Conservation (phyloP, 306 rosid genomes). For the Cyclanthera cordifolia region DNA sequence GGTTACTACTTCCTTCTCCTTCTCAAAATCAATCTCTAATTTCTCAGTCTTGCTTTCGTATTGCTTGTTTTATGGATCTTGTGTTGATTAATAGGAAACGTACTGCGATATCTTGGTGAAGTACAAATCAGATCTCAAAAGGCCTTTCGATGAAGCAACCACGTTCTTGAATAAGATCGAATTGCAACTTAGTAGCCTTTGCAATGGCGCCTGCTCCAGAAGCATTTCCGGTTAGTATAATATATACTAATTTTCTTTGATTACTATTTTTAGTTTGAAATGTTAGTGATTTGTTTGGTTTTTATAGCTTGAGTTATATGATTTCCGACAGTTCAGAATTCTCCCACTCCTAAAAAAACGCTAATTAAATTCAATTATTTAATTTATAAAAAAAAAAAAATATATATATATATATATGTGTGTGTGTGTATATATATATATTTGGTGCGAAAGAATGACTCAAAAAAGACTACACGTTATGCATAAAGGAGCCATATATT, state of each 20-base stretch:
- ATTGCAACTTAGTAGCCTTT: conserved; percentile 61
- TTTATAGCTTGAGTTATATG: background rate
- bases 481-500: too few relatives aligned
- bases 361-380: too few relatives aligned
- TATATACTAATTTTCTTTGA: too few relatives aligned
- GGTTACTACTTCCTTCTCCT: conserved; percentile 33
- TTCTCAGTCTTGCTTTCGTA: background rate
- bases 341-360: background rate
- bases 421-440: too few relatives aligned
- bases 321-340: too few relatives aligned
- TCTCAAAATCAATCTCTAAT: conserved; percentile 17
- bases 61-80: background rate
- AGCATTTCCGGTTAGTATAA: conserved; percentile 48
- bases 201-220: conserved; percentile 41
- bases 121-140: conserved; percentile 73
- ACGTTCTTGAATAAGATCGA: conserved; percentile 81
- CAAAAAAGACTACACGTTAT: too few relatives aligned
- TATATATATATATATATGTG: too few relatives aligned
- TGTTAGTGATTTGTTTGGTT: too few relatives aligned
- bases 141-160: conserved; percentile 89
- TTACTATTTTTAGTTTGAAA: conserved; percentile 10
- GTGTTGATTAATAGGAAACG: conserved; percentile 37
- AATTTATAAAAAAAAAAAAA: too few relatives aligned
- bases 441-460: too few relatives aligned
- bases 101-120: conserved; percentile 70